Conservation (phyloP, 768 basidiomycete species). For the Serendipita indica region DNA sequence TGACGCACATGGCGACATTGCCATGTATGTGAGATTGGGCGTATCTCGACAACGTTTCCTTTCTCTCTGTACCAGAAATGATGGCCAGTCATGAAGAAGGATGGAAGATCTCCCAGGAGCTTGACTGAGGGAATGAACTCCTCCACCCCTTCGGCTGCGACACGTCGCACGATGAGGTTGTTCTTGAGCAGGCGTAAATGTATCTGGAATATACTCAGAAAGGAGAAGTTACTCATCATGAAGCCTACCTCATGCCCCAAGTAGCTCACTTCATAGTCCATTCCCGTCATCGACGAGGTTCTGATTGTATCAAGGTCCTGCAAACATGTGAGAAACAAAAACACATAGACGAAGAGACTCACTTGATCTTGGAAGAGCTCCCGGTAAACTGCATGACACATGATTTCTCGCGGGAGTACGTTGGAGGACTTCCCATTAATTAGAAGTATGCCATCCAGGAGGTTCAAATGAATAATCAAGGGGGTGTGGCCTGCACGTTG, state of each 20-base stretch:
- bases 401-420: slow-evolving; percentile 25
- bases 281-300: slow-evolving; percentile 18
- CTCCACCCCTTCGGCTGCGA: slow-evolving; percentile 12
- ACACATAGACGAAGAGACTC: slow-evolving; percentile 9
- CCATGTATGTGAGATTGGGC: background rate
- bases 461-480: slow-evolving; percentile 28
- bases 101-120: slow-evolving; percentile 3
- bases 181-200: slow-evolving; percentile 19
- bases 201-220: slow-evolving; percentile 18
- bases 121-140: slow-evolving; percentile 25
- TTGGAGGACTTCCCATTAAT: slow-evolving; percentile 29
- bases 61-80: background rate
- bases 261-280: slow-evolving; percentile 23
- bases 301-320: background rate
- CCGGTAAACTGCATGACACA: slow-evolving; percentile 22
- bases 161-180: slow-evolving; percentile 22
- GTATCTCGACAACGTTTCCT: background rate
- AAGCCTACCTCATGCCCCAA: slow-evolving; percentile 17
- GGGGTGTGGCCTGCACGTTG: slow-evolving; percentile 9
- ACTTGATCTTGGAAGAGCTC: slow-evolving; percentile 26
- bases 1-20: background rate
- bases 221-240: background rate
- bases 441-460: slow-evolving; percentile 29
- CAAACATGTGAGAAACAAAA: background rate
- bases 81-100: background rate